These are phyloP conservation scores for Monilinia laxa DNA, from an alignment of 2,329 filamentous ascomycete species.

Conservation along the genomic window DNA sequence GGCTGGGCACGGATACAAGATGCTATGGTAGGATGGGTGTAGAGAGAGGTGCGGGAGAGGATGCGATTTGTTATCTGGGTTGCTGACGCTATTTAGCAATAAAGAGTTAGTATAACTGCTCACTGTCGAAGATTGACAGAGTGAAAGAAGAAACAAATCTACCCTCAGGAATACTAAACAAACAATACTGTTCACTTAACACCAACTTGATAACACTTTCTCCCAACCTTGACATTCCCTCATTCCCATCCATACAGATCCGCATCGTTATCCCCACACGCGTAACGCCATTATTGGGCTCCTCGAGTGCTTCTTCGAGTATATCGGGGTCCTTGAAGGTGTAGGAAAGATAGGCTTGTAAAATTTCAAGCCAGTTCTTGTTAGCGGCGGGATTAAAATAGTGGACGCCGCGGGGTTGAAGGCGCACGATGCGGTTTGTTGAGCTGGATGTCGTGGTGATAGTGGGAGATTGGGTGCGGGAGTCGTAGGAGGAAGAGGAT, in stretches of 20 bases:
- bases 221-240: slow-evolving; percentile 28
- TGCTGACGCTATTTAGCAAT: not conserved
- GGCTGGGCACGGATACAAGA: slow-evolving; percentile 9
- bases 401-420: not conserved
- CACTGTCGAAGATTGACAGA: not conserved
- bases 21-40: slow-evolving; percentile 1
- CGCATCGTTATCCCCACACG: slow-evolving; percentile 26
- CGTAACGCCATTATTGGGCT: slow-evolving; percentile 26
- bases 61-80: not conserved
- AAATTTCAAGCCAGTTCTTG: slow-evolving; percentile 19
- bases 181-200: slow-evolving; percentile 30
- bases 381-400: slow-evolving; percentile 3
- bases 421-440: not conserved
- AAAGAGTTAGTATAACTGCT: not conserved
- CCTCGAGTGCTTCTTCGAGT: slow-evolving; percentile 33
- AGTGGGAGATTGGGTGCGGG: not conserved
- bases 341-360: slow-evolving; percentile 29
- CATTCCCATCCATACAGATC: slow-evolving; percentile 28
- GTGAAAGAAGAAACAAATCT: not conserved
- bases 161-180: slow-evolving; percentile 26
- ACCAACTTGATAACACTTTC: slow-evolving; percentile 28
- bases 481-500: not conserved
- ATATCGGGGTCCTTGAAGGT: slow-evolving; percentile 29
- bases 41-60: not conserved
- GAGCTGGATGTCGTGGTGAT: not conserved